Conservation (phyloP, 129 eudicot species). For the Flaveria sonorensis region DNA sequence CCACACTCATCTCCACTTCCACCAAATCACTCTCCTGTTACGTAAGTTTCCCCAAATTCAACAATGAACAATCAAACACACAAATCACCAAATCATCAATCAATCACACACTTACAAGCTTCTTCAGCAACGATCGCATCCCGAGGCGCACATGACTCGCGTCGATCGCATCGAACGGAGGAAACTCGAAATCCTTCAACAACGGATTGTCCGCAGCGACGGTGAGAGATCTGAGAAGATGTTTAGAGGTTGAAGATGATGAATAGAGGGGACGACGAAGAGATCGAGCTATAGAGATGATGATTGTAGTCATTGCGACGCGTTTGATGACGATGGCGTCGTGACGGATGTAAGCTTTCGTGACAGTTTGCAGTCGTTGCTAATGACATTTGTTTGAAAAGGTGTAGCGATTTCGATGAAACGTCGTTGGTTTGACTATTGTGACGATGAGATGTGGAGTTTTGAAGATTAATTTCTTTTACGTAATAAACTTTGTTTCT, state of each 20-base stretch:
- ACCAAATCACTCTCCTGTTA: slow-evolving; percentile 71
- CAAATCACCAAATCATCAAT: not conserved
- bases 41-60: slow-evolving; percentile 18
- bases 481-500: too few relatives aligned
- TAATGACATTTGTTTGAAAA: too few relatives aligned
- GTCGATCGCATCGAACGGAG: slow-evolving; percentile 79
- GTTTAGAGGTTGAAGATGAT: slow-evolving; percentile 33
- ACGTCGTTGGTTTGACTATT: too few relatives aligned
- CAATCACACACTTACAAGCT: slow-evolving; percentile 55
- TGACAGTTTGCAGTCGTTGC: too few relatives aligned
- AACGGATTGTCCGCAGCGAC: slow-evolving; percentile 49
- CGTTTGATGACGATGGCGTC: slow-evolving; percentile 29
- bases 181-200: slow-evolving; percentile 69
- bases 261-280: slow-evolving; percentile 20
- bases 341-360: slow-evolving; percentile 21
- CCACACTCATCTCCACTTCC: slow-evolving; percentile 80
- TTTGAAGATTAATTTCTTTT: too few relatives aligned
- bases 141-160: slow-evolving; percentile 89
- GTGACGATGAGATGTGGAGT: too few relatives aligned
- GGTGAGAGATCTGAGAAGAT: slow-evolving; percentile 44
- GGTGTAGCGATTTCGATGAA: too few relatives aligned
- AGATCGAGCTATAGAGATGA: slow-evolving; percentile 58
- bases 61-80: slow-evolving; percentile 23
- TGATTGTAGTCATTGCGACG: slow-evolving; percentile 48
- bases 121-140: slow-evolving; percentile 69